These are phyloP conservation scores for Coemansia sp. DNA, from an alignment of 192 early-diverging fungal genomes.

Conservation along the genomic window DNA sequence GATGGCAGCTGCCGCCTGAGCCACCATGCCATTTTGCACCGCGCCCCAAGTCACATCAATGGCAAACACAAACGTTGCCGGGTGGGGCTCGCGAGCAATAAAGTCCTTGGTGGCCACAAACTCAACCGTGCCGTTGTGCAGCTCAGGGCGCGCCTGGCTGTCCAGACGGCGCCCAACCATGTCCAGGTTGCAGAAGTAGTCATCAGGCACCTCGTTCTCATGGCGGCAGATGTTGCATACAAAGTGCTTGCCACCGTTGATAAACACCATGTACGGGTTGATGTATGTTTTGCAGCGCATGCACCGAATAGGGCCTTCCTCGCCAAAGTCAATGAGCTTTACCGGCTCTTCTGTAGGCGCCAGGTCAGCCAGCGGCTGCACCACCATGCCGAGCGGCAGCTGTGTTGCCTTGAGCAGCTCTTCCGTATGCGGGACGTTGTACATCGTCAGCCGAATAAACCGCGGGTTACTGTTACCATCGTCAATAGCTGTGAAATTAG, in stretches of 20 bases:
- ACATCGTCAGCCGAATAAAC: conserved; percentile 86
- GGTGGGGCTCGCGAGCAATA: conserved; percentile 60
- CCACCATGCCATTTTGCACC: conserved; percentile 81
- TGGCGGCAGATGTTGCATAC: conserved; percentile 92
- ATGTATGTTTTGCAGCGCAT: conserved; percentile 90
- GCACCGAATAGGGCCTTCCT: conserved; percentile 85
- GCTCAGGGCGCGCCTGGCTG: conserved; percentile 79
- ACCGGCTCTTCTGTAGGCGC: conserved; percentile 76
- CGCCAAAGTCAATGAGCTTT: conserved; percentile 79
- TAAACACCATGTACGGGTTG: conserved; percentile 85
- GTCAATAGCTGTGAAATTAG: conserved; percentile 79
- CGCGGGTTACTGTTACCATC: conserved; percentile 92
- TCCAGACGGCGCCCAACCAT: conserved; percentile 88
- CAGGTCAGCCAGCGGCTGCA: conserved; percentile 90
- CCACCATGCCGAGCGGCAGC: conserved; percentile 80
- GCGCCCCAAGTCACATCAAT: conserved; percentile 92
- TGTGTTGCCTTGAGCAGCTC: conserved; percentile 75
- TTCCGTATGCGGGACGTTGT: conserved; percentile 79
- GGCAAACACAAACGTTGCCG: conserved; percentile 82
- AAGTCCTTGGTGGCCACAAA: conserved; percentile 78
- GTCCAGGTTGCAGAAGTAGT: conserved; percentile 94
- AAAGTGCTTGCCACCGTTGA: conserved; percentile 87
- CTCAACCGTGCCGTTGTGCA: conserved; percentile 86
- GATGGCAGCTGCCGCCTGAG: conserved; percentile 63
- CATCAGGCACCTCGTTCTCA: conserved; percentile 78